These are phyloP conservation scores for Suillus weaverae DNA, from an alignment of 768 basidiomycete species.

Conservation along the genomic window DNA sequence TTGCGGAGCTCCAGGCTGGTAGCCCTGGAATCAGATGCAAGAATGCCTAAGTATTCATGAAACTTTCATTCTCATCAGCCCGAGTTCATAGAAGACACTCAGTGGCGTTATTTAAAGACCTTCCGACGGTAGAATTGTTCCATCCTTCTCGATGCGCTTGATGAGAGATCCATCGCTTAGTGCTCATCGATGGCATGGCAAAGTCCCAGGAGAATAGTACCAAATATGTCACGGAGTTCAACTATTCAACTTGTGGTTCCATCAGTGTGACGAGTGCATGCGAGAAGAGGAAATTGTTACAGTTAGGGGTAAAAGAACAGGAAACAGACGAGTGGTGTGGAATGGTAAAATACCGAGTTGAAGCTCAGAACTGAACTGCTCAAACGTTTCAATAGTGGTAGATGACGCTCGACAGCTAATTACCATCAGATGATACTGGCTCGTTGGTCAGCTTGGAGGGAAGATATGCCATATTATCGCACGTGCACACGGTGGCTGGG, in stretches of 20 bases:
- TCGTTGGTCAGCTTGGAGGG: constrained; percentile 2
- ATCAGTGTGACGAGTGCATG: constrained; percentile 24
- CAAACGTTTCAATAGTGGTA: constrained; percentile 9
- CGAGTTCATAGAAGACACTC: neutral
- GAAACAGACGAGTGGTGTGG: constrained; percentile 11
- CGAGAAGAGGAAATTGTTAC: constrained; percentile 23
- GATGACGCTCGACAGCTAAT: constrained; percentile 2
- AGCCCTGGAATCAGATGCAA: constrained; percentile 16
- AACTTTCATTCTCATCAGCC: constrained; percentile 7
- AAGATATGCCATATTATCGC: constrained; percentile 15
- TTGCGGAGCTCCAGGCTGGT: constrained; percentile 15
- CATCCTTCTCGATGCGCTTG: constrained; percentile 18
- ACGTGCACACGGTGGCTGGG: neutral
- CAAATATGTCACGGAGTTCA: neutral
- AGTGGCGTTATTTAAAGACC: neutral
- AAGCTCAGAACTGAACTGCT: no score
- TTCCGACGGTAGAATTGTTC: constrained; percentile 13
- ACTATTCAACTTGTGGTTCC: constrained; percentile 16
- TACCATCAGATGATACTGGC: constrained; percentile 18
- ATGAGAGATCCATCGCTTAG: constrained; percentile 23
- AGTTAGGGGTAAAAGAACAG: constrained; percentile 17
- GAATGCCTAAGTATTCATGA: constrained; percentile 3
- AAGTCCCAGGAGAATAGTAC: constrained; percentile 22
- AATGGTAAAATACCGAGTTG: neutral
- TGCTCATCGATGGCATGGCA: constrained; percentile 14